Evolutionary conservation across 2,329 filamentous ascomycete genomes (phyloP), one percentile per base, ranked within the genome.

Genomic region (Geosmithia morbida): DNA sequence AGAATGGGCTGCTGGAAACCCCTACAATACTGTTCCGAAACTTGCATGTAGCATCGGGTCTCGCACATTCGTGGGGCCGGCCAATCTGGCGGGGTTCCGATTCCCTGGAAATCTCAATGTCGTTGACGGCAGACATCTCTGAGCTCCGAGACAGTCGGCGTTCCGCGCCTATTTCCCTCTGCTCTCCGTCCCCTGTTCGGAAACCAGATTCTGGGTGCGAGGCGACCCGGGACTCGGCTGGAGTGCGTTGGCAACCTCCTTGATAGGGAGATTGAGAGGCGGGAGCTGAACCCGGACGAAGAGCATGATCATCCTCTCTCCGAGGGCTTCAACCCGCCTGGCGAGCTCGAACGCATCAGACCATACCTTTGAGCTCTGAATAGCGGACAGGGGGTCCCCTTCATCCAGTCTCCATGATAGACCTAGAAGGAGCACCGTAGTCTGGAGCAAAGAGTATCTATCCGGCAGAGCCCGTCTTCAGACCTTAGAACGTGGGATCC

Each of bases 31-130:
- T 18, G 46, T 30, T 26, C 7, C 52, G 3, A 45, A 48, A 26
- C 43, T 52, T 22, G 43, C 53, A 42, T 50, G 51, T 10, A 50
- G 53, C 29, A 51, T 53, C 11, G 58, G 57, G 0, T 54, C 57
- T 46, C 57, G 64, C 3, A 53, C 72, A 39, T 60, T 70, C 11
- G 62, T 71, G 14, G 68, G n/a, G 69, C 16, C 49, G 56, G 4
- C 55, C 56, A 18, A 50, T 65, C 39, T 65, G 61, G 53, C 65
- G 66, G 20, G 64, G 76, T 51, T 52, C 64, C 11, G 61, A 62
- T 4, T 75, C 72, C 53, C 59, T 78, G n/a, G 55, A 62, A 8
- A 59, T 64, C 41, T 70, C 69, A 45, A 59, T 67, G 2, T 57
- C 59, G 7, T 75, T 75, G 49, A 69, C 71, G 18, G 53, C 66